A percentile compares a stretch with the other conserved stretches of the same genome.
Conservation (phyloP, 345 rosid genomes). For the Erodium maritimum region DNA sequence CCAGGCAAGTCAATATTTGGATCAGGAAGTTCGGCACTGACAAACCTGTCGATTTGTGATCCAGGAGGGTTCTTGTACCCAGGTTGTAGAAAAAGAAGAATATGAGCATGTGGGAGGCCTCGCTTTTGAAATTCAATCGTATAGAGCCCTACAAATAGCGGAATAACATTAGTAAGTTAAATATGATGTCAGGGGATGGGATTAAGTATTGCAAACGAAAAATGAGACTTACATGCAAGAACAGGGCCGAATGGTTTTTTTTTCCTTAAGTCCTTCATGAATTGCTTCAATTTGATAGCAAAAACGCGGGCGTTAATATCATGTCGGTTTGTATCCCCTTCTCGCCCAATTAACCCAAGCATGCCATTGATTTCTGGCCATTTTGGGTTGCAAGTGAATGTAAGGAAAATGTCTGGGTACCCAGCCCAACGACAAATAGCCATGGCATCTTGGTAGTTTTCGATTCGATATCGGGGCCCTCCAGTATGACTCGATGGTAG, state of each 20-base stretch:
- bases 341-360: background rate
- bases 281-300: background rate
- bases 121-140: slow-evolving; percentile 1
- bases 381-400: slow-evolving; percentile 10
- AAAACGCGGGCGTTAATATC: background rate
- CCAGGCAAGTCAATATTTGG: no score
- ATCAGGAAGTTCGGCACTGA: no score
- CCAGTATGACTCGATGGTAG: background rate
- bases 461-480: background rate
- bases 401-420: slow-evolving; percentile 7
- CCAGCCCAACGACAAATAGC: slow-evolving; percentile 8
- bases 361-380: slow-evolving; percentile 4
- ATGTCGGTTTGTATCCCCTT: background rate
- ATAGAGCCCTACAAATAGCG: background rate
- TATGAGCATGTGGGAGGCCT: slow-evolving; percentile 3
- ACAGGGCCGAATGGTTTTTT: background rate
- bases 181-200: background rate
- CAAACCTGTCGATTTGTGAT: background rate
- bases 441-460: slow-evolving; percentile 17
- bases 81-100: background rate
- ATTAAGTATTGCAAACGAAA: no score
- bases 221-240: background rate
- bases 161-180: no score
- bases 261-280: background rate
- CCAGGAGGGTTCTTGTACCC: background rate